A percentile compares a stretch with the other conserved stretches of the same genome.
These are phyloP conservation scores for Acrocalymma vagum DNA, from an alignment of 2,329 filamentous ascomycete species.

Conservation along the genomic window DNA sequence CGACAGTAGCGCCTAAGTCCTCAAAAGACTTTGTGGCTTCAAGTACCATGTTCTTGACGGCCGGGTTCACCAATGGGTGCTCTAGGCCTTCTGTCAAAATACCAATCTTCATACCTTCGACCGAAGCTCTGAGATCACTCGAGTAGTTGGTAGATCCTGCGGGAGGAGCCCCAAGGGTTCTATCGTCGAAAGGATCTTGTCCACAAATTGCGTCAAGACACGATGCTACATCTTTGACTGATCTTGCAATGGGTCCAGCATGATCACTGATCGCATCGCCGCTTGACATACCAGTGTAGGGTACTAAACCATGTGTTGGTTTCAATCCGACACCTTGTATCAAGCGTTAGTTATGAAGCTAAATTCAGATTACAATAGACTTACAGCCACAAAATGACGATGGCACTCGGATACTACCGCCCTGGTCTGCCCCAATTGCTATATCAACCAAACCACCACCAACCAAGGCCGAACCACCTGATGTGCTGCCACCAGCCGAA, in stretches of 20 bases:
- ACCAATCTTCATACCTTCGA: constrained; percentile 35
- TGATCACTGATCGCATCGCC: constrained; percentile 54
- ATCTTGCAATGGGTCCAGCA: constrained; percentile 42
- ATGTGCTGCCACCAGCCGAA: constrained; percentile 58
- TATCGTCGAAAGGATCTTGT: constrained; percentile 40
- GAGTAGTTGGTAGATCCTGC: constrained; percentile 32
- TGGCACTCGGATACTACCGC: constrained; percentile 49
- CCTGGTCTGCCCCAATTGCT: constrained; percentile 50
- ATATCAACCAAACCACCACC: constrained; percentile 48
- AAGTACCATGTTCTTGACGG: constrained; percentile 52
- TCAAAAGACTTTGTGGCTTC: constrained; percentile 50
- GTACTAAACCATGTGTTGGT: constrained; percentile 59
- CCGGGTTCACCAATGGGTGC: constrained; percentile 41
- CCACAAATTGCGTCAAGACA: constrained; percentile 41
- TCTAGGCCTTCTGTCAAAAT: constrained; percentile 36
- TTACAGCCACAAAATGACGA: constrained; percentile 45
- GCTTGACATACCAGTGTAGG: constrained; percentile 58
- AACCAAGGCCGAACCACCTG: constrained; percentile 55
- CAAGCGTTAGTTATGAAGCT: constrained; percentile 1
- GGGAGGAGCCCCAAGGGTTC: constrained; percentile 33
- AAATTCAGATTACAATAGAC: constrained; percentile 3
- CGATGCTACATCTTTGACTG: constrained; percentile 30
- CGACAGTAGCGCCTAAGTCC: constrained; percentile 57
- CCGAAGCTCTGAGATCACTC: constrained; percentile 16
- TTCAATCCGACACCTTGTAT: constrained; percentile 46